These are phyloP conservation scores for Apostasia shenzhenica DNA, from an alignment of 106 monocot genomes.

Conservation along the genomic window DNA sequence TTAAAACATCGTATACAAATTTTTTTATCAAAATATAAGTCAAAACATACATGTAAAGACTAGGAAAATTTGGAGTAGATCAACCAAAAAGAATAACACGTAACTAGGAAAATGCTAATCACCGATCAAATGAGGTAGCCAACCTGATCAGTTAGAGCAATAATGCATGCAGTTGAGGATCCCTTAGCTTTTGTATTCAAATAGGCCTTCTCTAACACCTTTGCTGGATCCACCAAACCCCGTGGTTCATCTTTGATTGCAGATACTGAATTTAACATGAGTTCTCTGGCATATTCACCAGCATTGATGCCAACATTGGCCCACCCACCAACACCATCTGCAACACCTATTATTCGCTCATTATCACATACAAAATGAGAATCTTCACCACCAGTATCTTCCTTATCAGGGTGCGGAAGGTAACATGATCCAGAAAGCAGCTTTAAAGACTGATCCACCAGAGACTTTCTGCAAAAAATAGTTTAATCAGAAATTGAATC, in stretches of 20 bases:
- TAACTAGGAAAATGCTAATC: background rate
- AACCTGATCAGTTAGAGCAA: conserved; percentile 55
- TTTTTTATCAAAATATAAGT: no score
- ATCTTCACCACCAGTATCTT: conserved; percentile 76
- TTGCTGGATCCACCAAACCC: conserved; percentile 52
- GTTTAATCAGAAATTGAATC: background rate
- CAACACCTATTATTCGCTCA: conserved; percentile 65
- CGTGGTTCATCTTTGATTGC: conserved; percentile 59
- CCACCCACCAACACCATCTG: conserved; percentile 85
- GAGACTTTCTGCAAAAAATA: conserved; percentile 14
- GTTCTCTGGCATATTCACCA: conserved; percentile 62
- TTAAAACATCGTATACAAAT: no score
- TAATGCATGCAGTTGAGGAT: conserved; percentile 78
- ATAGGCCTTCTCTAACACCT: conserved; percentile 72
- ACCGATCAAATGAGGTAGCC: background rate
- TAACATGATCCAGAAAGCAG: conserved; percentile 68
- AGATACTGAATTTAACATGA: conserved; percentile 59
- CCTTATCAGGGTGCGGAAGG: conserved; percentile 68
- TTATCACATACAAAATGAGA: conserved; percentile 52
- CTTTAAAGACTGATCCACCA: conserved; percentile 46
- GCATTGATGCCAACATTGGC: conserved; percentile 61
- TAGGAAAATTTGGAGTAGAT: background rate
- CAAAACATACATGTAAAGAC: background rate
- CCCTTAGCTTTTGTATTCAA: conserved; percentile 51
- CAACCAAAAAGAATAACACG: background rate